Percentiles rank a stretch among this genome's conserved stretches.
These are phyloP conservation scores for Kluyveromyces aestuarii DNA, from an alignment of 805 yeast species.

Conservation along the genomic window DNA sequence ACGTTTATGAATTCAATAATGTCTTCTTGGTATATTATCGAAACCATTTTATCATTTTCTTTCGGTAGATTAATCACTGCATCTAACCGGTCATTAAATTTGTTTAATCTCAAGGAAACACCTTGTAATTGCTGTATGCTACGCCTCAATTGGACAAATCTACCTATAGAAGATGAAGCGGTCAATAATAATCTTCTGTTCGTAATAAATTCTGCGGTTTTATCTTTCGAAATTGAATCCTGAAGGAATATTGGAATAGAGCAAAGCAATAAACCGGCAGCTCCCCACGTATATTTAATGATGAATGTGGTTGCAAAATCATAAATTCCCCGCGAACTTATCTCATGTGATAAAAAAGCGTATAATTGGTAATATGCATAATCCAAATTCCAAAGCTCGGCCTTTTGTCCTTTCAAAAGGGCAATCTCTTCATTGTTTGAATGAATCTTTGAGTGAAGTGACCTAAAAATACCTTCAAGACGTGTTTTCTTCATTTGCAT, in stretches of 20 bases:
- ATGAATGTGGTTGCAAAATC: slow-evolving; percentile 81
- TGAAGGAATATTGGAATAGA: slow-evolving; percentile 76
- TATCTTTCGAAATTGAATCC: slow-evolving; percentile 30
- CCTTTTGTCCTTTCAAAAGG: slow-evolving; percentile 65
- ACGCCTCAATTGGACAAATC: slow-evolving; percentile 76
- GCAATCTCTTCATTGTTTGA: slow-evolving; percentile 82
- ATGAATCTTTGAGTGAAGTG: slow-evolving; percentile 74
- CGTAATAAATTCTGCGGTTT: slow-evolving; percentile 80
- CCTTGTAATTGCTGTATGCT: slow-evolving; percentile 79
- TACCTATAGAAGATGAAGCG: slow-evolving; percentile 82
- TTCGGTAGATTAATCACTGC: slow-evolving; percentile 9
- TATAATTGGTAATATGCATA: slow-evolving; percentile 73
- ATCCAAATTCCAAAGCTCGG: slow-evolving; percentile 73
- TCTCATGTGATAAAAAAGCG: slow-evolving; percentile 64
- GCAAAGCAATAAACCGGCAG: slow-evolving; percentile 81
- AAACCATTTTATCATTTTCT: slow-evolving; percentile 20
- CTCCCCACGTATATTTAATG: slow-evolving; percentile 93
- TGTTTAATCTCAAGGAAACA: slow-evolving; percentile 64
- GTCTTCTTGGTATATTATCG: slow-evolving; percentile 43
- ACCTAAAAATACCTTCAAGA: slow-evolving; percentile 77
- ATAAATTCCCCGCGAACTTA: slow-evolving; percentile 67
- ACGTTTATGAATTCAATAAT: slow-evolving; percentile 61
- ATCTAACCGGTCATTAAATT: slow-evolving; percentile 55
- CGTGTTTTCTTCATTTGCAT: slow-evolving; percentile 67
- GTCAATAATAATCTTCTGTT: slow-evolving; percentile 75